These are phyloP conservation scores for Metschnikowia proteae DNA, from an alignment of 805 yeast genomes.

Conservation along the genomic window DNA sequence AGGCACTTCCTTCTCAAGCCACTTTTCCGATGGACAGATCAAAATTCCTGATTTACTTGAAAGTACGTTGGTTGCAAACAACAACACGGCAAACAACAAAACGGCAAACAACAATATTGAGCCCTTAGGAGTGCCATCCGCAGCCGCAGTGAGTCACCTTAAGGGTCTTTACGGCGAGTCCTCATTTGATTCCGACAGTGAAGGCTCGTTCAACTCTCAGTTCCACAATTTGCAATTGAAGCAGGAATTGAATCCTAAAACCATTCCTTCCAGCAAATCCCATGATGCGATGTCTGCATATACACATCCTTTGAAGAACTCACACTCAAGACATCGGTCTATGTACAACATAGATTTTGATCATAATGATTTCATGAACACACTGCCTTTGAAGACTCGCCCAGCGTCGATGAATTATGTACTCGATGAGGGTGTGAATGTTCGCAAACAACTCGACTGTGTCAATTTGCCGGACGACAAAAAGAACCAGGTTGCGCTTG, in stretches of 20 bases:
- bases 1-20: conserved; percentile 11
- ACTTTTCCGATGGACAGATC: conserved; percentile 32
- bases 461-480: background rate
- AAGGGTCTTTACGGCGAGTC: conserved; percentile 20
- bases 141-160: conserved; percentile 30
- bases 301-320: conserved; percentile 8
- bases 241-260: background rate
- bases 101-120: conserved; percentile 17
- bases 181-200: conserved; percentile 33
- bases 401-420: conserved; percentile 3
- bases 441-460: background rate
- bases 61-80: background rate
- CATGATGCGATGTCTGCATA: background rate
- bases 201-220: conserved; percentile 22
- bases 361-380: background rate
- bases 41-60: conserved; percentile 40
- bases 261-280: conserved; percentile 4
- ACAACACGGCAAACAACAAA: background rate
- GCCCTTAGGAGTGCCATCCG: conserved; percentile 36
- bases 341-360: conserved; percentile 31
- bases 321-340: conserved; percentile 38
- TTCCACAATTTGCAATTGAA: conserved; percentile 13
- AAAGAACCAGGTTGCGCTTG: background rate
- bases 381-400: background rate
- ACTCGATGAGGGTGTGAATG: background rate